Base-by-base conservation (phyloP, 352 stramenopile genomes). In the Phytophthora rubi region DNA sequence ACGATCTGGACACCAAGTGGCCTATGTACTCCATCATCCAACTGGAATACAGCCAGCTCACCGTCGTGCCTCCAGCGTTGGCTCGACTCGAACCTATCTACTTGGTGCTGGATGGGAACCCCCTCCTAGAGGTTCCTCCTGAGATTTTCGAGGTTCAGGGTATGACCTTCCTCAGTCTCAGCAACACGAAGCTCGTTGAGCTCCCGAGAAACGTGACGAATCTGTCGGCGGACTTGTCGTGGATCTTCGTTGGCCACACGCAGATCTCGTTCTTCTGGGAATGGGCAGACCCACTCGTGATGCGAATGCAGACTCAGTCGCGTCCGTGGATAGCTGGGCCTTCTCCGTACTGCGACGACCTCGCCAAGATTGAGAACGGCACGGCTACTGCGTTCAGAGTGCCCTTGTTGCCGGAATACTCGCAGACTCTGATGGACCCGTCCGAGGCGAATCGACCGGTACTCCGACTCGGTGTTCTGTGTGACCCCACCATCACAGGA, bases 21-120 rank as follows among this genome's bases (percentile, higher is more conserved):
- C 69, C 69, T 8, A 6, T 45, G 1, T 35, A 39, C 5, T 32
- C 56, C 8, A 39, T 68, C 7, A 37, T 76, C 6, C 45, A 72
- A n/a, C 26, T 78, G 1, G 74, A 81, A 6, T 64, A 68, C 42
- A 60, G 70, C 32, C 5, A 52, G 10, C 23, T 81, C 12, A 30
- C 44, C 3, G 39, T n/a, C 1, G 51, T 81, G 2, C 55, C 71
- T 15, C 44, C 26, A 0, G 57, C 60, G 15, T 39, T 81, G 7
- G 16, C 56, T 15, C 51, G 53, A 7, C 30, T 81, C 16, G 7
- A 70, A n/a, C 42, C 63, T 4, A 47, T n/a, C 0, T 81, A 76
- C 21, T 21, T 81, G 23, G 59, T 71, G 1, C 39, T 82, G n/a
- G 64, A 56, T 10, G 53, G 64, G 5, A 77, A 71, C 45, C 75